Percentiles rank a stretch among this genome's conserved stretches.
These are phyloP conservation scores for Tinospora cordifolia DNA, from an alignment of 164 flowering plant genomes.

Conservation along the genomic window DNA sequence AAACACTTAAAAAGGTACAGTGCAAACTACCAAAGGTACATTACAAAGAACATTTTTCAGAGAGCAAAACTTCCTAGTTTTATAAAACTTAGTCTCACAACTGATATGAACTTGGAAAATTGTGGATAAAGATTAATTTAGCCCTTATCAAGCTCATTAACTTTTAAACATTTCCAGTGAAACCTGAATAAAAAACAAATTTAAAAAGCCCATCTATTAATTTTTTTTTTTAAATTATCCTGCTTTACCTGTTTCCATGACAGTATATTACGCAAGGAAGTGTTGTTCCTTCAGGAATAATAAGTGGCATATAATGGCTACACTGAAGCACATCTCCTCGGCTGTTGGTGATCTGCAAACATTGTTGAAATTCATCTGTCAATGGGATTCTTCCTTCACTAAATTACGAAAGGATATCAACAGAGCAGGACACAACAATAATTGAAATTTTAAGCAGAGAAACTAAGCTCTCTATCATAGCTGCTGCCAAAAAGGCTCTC, in stretches of 20 bases:
- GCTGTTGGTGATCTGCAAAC: slow-evolving; percentile 64
- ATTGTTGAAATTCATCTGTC: slow-evolving; percentile 3
- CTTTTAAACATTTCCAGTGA: not conserved
- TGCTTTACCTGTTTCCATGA: slow-evolving; percentile 89
- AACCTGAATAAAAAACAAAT: not conserved
- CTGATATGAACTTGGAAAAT: not conserved
- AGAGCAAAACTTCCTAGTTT: too few species aligned
- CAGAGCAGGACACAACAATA: not conserved
- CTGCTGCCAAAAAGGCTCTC: not conserved
- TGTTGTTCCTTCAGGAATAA: slow-evolving; percentile 55
- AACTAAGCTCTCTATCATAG: not conserved
- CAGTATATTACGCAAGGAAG: slow-evolving; percentile 98
- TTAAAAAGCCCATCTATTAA: too few species aligned
- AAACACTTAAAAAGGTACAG: too few species aligned
- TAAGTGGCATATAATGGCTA: slow-evolving; percentile 80
- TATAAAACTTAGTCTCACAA: not conserved
- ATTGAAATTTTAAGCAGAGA: not conserved
- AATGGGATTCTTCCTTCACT: not conserved
- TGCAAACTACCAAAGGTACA: too few species aligned
- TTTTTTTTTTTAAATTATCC: not conserved
- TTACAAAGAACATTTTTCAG: too few species aligned
- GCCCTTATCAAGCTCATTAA: not conserved
- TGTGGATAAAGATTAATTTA: not conserved
- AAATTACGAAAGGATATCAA: not conserved
- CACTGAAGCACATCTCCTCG: slow-evolving; percentile 76